A percentile compares a stretch with the other conserved stretches of the same genome.
phyloP scores from a whole-genome alignment of 2,329 filamentous ascomycete genomes.

The Monosporascus sp. region DNA sequence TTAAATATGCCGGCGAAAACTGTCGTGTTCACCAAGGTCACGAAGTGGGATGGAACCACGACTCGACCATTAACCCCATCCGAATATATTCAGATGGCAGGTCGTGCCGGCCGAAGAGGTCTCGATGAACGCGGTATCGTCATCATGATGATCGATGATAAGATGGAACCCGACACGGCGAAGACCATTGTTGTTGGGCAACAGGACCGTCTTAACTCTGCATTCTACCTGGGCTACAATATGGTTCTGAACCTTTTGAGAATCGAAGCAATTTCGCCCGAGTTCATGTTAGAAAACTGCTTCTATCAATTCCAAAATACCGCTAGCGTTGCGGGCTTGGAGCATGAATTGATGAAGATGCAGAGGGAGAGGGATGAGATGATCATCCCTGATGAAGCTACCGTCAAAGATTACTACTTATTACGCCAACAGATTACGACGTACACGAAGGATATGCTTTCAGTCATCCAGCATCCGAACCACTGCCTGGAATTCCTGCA shows the following conservation, averaged over 20 bases:
- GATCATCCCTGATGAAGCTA: slow-evolving; percentile 77
- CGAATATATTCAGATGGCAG: slow-evolving; percentile 98
- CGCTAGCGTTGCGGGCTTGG: slow-evolving; percentile 74
- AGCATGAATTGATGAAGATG: slow-evolving; percentile 74
- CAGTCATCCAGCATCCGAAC: slow-evolving; percentile 86
- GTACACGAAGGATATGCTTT: slow-evolving; percentile 83
- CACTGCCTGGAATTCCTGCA: slow-evolving; percentile 83
- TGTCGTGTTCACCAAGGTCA: slow-evolving; percentile 95
- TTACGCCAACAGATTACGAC: slow-evolving; percentile 76
- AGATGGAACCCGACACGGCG: slow-evolving; percentile 90
- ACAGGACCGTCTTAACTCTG: slow-evolving; percentile 95
- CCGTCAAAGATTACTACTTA: slow-evolving; percentile 91
- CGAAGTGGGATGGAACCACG: slow-evolving; percentile 84
- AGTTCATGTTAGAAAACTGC: slow-evolving; percentile 97
- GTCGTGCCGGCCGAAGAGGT: slow-evolving; percentile 91
- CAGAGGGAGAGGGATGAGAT: slow-evolving; percentile 70
- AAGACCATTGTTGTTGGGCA: slow-evolving; percentile 94
- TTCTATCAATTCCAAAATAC: slow-evolving; percentile 99
- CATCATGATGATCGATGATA: slow-evolving; percentile 98
- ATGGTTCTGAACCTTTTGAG: slow-evolving; percentile 96
- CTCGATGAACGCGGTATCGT: slow-evolving; percentile 97
- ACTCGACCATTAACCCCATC: slow-evolving; percentile 84
- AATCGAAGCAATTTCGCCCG: slow-evolving; percentile 98
- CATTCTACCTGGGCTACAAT: slow-evolving; percentile 97
- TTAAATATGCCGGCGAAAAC: slow-evolving; percentile 99